Evolutionary conservation across 1,284 basidiomycete genomes (phyloP), one percentile per base, ranked within the genome.

Genomic region (Blastosporella zonata): DNA sequence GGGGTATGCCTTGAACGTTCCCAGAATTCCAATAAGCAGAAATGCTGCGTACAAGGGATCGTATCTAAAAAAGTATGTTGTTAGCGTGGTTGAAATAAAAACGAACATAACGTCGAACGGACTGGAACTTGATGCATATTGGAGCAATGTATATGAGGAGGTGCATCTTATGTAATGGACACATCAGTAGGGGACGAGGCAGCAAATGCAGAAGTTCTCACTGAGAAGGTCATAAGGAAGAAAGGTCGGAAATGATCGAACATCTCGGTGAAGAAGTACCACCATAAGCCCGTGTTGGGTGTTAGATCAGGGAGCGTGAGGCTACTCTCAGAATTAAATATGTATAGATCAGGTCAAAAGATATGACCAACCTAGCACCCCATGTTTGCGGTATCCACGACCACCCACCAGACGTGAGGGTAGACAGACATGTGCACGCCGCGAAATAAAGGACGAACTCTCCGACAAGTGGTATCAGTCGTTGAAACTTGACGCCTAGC

Each of bases 201-300:
- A 66, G 50, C 1, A 2, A 7, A 22, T 28, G 12, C n/a, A 28
- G 7, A n/a, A 25, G 22, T 23, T 67, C 84, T 37, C 59, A 92
- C 91, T 35, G 91, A 93, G 67, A 98, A 98, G n/a, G 91, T 90
- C 74, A 95, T 87, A 15, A 97, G 72, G 75, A 97, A 99, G 71
- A 98, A 98, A 2, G 86, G 80, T 25, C 95, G 77, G 73, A 98
- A 99, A 67, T 99, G 91, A 62, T 97, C 94, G 60, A 99, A 99
- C 87, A 98, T 98, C 66, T 99, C 95, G 10, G 94, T 97, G 70
- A 98, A 97, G 71, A 98, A 98, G 70, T 99, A 99, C 97, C 97
- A 99, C 87, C 92, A 94, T 31, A 98, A 71, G 2, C 96, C 96
- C 6, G 92, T 83, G 60, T 96, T 97, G 0, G 97, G 97, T 4